Conservation (phyloP, 2,329 filamentous ascomycete genomes). For the Lachnellula arida region DNA sequence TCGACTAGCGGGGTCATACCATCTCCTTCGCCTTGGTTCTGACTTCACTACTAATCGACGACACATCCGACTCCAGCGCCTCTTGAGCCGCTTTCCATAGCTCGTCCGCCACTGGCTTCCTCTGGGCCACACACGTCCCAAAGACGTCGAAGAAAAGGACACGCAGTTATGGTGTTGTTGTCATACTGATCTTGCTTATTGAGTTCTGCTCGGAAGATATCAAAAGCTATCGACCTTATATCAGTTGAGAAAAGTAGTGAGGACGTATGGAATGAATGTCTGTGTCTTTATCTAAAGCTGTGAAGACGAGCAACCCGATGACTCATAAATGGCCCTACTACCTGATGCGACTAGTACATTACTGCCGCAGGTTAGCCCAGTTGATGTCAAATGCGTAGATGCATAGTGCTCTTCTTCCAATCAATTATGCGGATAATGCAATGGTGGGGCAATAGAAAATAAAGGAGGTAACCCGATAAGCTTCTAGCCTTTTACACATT, state of each 20-base stretch:
- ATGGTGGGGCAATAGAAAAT: too few species aligned
- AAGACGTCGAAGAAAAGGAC: slow-evolving; percentile 18
- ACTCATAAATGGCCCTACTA: too few species aligned
- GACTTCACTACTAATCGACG: slow-evolving; percentile 16
- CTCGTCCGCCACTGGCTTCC: slow-evolving; percentile 13
- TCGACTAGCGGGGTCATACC: slow-evolving; percentile 10
- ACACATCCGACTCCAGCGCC: slow-evolving; percentile 14
- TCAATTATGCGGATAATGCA: too few species aligned
- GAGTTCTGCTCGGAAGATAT: slow-evolving; percentile 4
- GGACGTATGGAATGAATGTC: slow-evolving; percentile 10
- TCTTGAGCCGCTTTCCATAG: slow-evolving; percentile 14
- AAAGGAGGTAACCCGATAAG: too few species aligned
- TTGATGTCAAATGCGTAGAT: too few species aligned
- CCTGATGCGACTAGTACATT: too few species aligned
- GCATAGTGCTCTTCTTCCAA: too few species aligned
- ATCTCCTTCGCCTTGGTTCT: slow-evolving; percentile 14
- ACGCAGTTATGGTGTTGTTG: slow-evolving; percentile 11
- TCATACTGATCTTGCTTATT: slow-evolving; percentile 12
- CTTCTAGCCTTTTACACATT: too few species aligned
- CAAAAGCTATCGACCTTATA: slow-evolving; percentile 1
- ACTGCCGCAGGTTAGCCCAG: too few species aligned
- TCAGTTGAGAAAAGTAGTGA: slow-evolving; percentile 10
- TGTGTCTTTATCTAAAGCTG: slow-evolving; percentile 5
- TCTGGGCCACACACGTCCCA: slow-evolving; percentile 16
- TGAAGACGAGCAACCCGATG: background rate